Evolutionary conservation across 179 eudicot species (phyloP), one percentile per base, ranked within the genome.

Genomic region (Beta macrorhiza): DNA sequence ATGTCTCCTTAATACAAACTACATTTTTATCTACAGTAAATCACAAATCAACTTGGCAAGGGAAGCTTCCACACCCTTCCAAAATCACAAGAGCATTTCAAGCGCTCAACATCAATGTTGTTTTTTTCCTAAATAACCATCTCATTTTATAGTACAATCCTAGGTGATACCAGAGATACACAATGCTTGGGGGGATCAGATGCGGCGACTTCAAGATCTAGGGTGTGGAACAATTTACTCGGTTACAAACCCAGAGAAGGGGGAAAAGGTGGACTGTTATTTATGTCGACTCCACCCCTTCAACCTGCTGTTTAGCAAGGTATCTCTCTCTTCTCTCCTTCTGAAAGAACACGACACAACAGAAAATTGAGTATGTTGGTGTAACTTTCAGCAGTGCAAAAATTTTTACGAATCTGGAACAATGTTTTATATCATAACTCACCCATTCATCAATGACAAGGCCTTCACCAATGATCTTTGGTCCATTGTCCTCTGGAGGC

Each of bases 401-500:
- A 80, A 69, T 3, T 20, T 14, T 29, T 29, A 72, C n/a, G 6
- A 25, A 29, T 61, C 62, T 13, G 49, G 16, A 71, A 79, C 8
- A 17, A 44, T 8, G 56, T 32, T 12, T 22, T 11, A 78, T 42
- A 52, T 6, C 4, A 58, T 17, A 62, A 71, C 89, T 80, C 16
- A 88, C 90, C 90, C 90, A 88, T 86, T 88, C 90, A 68, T 88
- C 90, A 11, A 86, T 88, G 13, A 86, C 90, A 63, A 88, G 90
- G 59, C 90, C 90, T 88, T 88, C 90, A 25, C 90, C 90, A 57
- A 86, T 80, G 71, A 88, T 82, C 84, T 82, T 88, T 13, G 87
- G 90, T 12, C 90, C 87, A 72, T 75, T 81, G 75, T 88, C 88
- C 77, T 88, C 90, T 7, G 82, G 84, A 10, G 90, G 90, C 70